phyloP scores from a whole-genome alignment of 805 yeast genomes.

The Millerozyma acaciae region DNA sequence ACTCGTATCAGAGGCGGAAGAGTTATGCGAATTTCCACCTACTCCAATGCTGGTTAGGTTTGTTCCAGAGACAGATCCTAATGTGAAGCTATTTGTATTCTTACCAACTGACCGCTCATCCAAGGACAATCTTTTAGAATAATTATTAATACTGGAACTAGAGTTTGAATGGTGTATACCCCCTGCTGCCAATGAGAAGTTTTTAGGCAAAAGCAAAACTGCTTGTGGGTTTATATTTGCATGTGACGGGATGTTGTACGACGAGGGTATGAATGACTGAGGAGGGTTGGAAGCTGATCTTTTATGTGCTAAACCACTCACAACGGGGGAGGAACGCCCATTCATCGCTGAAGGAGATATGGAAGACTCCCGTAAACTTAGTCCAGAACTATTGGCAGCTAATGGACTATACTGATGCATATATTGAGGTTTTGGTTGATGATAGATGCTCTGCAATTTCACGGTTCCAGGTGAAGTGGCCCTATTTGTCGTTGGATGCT shows the following conservation, averaged over 20 bases:
- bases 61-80: constrained; percentile 5
- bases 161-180: neutral
- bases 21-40: constrained; percentile 7
- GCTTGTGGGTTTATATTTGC: constrained; percentile 33
- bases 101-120: constrained; percentile 17
- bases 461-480: too few relatives aligned
- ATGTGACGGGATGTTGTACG: constrained; percentile 8
- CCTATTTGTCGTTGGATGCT: too few relatives aligned
- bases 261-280: constrained; percentile 13
- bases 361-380: constrained; percentile 22
- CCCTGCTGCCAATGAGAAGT: constrained; percentile 27
- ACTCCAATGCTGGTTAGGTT: constrained; percentile 18
- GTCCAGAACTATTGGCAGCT: constrained; percentile 3
- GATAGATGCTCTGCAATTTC: constrained; percentile 16
- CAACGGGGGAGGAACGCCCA: constrained; percentile 14
- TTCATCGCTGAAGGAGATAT: constrained; percentile 19
- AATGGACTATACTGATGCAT: constrained; percentile 10
- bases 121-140: constrained; percentile 24
- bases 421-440: constrained; percentile 36
- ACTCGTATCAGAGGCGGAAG: neutral
- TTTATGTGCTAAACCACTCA: constrained; percentile 19
- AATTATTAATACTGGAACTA: constrained; percentile 6
- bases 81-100: neutral
- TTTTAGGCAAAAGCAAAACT: constrained; percentile 48
- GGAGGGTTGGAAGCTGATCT: constrained; percentile 35